A percentile compares a stretch with the other conserved stretches of the same genome.
phyloP scores from a whole-genome alignment of 2,329 filamentous ascomycete genomes.

The Calonectria hongkongensis region DNA sequence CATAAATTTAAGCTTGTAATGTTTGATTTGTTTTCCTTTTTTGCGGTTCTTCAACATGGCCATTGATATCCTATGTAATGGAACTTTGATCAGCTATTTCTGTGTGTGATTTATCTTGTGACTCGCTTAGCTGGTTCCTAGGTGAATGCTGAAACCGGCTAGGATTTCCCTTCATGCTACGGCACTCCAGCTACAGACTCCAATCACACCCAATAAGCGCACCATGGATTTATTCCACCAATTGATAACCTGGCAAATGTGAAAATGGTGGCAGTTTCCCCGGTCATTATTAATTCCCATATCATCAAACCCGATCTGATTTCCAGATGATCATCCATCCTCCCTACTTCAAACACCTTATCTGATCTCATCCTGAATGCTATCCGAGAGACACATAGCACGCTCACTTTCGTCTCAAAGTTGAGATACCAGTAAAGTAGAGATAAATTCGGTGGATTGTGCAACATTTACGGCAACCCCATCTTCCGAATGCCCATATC shows the following conservation, averaged over 20 bases:
- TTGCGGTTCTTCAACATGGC: too few relatives aligned
- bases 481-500: too few relatives aligned
- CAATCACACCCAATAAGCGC: background rate
- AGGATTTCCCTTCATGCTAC: background rate
- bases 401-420: too few relatives aligned
- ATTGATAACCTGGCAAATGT: background rate
- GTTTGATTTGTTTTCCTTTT: too few relatives aligned
- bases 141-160: background rate
- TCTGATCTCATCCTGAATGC: background rate
- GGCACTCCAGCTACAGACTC: background rate
- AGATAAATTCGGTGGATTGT: too few relatives aligned
- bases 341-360: background rate
- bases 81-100: too few relatives aligned
- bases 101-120: too few relatives aligned
- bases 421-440: too few relatives aligned
- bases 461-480: too few relatives aligned
- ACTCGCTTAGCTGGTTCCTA: background rate
- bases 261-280: background rate
- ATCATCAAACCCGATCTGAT: background rate
- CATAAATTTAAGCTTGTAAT: too few relatives aligned
- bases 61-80: too few relatives aligned
- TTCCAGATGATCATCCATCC: background rate
- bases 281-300: background rate
- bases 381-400: background rate
- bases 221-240: background rate